A percentile compares a stretch with the other conserved stretches of the same genome.
These are phyloP conservation scores for Exophiala spinifera DNA, from an alignment of 2,329 filamentous ascomycete species.

Conservation along the genomic window DNA sequence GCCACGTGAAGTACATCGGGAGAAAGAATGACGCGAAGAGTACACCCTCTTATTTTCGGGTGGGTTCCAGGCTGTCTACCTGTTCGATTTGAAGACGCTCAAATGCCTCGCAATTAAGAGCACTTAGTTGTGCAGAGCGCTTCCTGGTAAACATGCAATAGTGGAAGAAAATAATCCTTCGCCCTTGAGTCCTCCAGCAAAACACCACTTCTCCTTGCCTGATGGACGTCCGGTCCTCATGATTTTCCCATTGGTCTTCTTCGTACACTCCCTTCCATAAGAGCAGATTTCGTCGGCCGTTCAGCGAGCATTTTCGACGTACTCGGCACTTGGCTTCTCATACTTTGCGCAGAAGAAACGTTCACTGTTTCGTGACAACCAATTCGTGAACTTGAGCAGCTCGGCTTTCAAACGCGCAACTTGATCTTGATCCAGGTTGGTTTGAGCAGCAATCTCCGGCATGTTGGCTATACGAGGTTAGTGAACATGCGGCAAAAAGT, in stretches of 20 bases:
- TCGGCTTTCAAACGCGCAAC: slow-evolving; percentile 87
- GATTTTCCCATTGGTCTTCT: background rate
- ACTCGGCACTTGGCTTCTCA: slow-evolving; percentile 36
- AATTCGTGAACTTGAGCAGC: slow-evolving; percentile 77
- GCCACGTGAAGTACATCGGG: no score
- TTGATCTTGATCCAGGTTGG: slow-evolving; percentile 94
- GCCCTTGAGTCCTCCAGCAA: no score
- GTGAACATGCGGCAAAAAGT: background rate
- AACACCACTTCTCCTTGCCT: no score
- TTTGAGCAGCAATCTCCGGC: slow-evolving; percentile 91
- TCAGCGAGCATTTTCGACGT: slow-evolving; percentile 23
- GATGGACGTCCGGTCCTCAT: no score
- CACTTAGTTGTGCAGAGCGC: no score
- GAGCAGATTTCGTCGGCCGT: background rate
- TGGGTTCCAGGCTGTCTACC: no score
- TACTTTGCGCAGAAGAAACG: slow-evolving; percentile 65
- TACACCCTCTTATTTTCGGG: no score
- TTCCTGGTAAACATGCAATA: no score
- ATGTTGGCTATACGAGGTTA: slow-evolving; percentile 63
- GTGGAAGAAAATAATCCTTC: no score
- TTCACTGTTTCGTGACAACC: slow-evolving; percentile 73
- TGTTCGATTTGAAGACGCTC: no score
- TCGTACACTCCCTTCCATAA: background rate
- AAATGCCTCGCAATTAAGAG: no score
- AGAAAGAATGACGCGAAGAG: no score